Conservation (phyloP, 192 early-diverging fungal genomes). For the Entophlyctis luteolus region DNA sequence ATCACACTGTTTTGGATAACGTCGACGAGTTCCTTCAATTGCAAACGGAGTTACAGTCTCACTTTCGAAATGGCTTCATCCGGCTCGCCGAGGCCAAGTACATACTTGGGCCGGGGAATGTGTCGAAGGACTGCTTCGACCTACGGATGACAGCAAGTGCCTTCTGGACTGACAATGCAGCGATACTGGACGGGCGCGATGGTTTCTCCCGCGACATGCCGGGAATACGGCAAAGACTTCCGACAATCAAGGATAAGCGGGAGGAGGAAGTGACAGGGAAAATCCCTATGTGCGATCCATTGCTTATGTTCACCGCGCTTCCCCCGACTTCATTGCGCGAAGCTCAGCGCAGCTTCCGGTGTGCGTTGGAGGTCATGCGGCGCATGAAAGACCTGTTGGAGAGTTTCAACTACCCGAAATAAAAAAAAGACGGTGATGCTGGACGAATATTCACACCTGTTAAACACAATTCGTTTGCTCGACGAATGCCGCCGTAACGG, state of each 20-base stretch:
- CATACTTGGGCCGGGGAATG: conserved; percentile 1
- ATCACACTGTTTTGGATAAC: not conserved
- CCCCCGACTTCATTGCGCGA: conserved; percentile 10
- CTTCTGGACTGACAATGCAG: not conserved
- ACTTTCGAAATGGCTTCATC: conserved; percentile 18
- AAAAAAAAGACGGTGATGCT: not conserved
- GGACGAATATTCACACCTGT: not conserved
- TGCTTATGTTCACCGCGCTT: not conserved
- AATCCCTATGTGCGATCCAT: not conserved
- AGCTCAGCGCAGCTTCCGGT: not conserved
- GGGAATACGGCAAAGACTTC: no score
- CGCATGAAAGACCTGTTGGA: conserved; percentile 26
- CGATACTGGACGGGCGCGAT: not conserved
- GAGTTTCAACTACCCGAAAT: not conserved
- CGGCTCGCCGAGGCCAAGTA: conserved; percentile 24
- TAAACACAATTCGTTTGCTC: not conserved
- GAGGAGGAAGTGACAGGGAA: not conserved
- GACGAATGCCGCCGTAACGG: conserved; percentile 1
- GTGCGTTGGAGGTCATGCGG: not conserved
- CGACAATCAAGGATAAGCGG: not conserved
- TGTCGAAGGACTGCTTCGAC: conserved; percentile 3
- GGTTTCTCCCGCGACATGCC: no score
- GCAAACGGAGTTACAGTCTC: conserved; percentile 7
- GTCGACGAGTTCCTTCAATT: conserved; percentile 17
- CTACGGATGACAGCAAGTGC: conserved; percentile 14